Percentiles rank a stretch among this genome's conserved stretches.
Conservation (phyloP, 2,329 filamentous ascomycete species). For the Clonostachys rosea region DNA sequence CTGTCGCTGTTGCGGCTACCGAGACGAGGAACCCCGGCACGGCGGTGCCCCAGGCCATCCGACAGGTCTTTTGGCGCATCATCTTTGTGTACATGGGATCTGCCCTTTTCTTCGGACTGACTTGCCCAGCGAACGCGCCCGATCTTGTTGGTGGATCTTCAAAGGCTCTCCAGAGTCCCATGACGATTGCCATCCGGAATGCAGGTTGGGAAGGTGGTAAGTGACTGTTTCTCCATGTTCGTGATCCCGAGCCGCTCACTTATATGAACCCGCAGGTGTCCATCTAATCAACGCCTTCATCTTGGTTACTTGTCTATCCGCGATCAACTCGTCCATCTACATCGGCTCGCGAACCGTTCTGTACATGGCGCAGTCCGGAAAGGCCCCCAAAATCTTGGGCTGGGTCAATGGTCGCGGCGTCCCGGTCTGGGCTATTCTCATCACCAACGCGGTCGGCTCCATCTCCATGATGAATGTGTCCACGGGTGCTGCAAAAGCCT, state of each 20-base stretch:
- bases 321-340: constrained; percentile 73
- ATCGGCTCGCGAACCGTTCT: constrained; percentile 71
- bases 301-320: constrained; percentile 66
- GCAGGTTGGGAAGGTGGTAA: constrained; percentile 66
- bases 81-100: constrained; percentile 63
- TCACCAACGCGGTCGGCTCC: constrained; percentile 67
- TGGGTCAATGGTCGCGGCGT: constrained; percentile 62
- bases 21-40: constrained; percentile 54
- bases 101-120: constrained; percentile 71
- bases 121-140: constrained; percentile 64
- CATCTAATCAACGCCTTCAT: constrained; percentile 78
- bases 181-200: constrained; percentile 70
- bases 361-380: constrained; percentile 70
- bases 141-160: constrained; percentile 57
- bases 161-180: constrained; percentile 64
- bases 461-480: constrained; percentile 73
- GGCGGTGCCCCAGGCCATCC: constrained; percentile 53
- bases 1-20: constrained; percentile 58
- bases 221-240: constrained; percentile 6
- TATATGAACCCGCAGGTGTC: constrained; percentile 28
- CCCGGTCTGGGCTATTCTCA: constrained; percentile 55
- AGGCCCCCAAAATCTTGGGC: constrained; percentile 66
- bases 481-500: constrained; percentile 61
- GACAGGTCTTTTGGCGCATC: constrained; percentile 58
- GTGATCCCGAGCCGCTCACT: too few relatives aligned